A percentile compares a stretch with the other conserved stretches of the same genome.
phyloP scores from a whole-genome alignment of 257 asterid genomes.

The Penstemon barbatus region DNA sequence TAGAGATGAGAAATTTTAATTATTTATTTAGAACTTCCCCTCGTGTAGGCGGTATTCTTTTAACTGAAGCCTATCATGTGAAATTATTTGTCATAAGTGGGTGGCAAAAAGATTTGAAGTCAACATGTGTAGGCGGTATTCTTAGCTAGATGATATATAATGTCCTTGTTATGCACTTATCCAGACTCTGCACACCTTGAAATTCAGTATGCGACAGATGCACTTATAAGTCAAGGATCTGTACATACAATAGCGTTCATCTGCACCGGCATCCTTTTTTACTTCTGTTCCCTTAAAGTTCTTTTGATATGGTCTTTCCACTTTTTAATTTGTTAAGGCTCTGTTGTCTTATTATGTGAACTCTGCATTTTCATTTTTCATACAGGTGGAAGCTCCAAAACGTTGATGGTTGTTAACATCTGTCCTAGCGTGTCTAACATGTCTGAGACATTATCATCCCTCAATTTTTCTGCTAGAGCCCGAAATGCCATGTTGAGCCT shows the following conservation, averaged over 20 bases:
- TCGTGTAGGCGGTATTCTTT: too few species aligned
- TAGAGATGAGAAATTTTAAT: too few species aligned
- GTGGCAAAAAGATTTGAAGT: neutral
- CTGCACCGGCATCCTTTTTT: slow-evolving; percentile 13
- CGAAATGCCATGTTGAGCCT: slow-evolving; percentile 82
- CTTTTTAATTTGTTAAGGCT: slow-evolving; percentile 7
- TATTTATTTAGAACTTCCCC: too few species aligned
- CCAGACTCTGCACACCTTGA: slow-evolving; percentile 10
- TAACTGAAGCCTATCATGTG: too few species aligned
- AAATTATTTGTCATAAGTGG: too few species aligned
- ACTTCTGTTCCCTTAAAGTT: slow-evolving; percentile 9
- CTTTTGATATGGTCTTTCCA: slow-evolving; percentile 3
- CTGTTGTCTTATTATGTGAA: slow-evolving; percentile 20
- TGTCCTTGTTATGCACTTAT: neutral
- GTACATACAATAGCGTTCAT: slow-evolving; percentile 20
- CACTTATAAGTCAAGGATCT: slow-evolving; percentile 10
- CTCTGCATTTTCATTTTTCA: slow-evolving; percentile 29
- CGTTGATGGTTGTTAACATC: slow-evolving; percentile 79
- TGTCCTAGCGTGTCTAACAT: slow-evolving; percentile 70
- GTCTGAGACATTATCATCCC: slow-evolving; percentile 85
- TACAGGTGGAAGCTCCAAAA: slow-evolving; percentile 92
- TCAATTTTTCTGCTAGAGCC: slow-evolving; percentile 89
- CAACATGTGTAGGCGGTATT: too few species aligned
- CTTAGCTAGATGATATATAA: slow-evolving; percentile 1
- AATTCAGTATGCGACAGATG: slow-evolving; percentile 13